These are phyloP conservation scores for Beta macrorhiza DNA, from an alignment of 179 eudicot species.

Conservation along the genomic window DNA sequence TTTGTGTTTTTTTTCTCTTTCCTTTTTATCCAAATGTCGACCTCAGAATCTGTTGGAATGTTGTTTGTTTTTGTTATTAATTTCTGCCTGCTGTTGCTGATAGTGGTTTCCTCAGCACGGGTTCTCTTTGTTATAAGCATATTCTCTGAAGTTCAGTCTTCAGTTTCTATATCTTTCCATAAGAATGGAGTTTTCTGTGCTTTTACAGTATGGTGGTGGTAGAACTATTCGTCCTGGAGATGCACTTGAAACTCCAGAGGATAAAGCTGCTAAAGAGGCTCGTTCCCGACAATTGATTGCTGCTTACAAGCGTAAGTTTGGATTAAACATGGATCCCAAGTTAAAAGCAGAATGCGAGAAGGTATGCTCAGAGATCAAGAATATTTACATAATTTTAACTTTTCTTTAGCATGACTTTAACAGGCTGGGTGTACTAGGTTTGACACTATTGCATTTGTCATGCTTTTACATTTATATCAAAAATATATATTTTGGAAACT, in stretches of 20 bases:
- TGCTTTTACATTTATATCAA: background rate
- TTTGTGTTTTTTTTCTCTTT: background rate
- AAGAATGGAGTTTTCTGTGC: background rate
- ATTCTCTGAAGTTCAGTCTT: background rate
- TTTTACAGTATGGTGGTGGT: slow-evolving; percentile 83
- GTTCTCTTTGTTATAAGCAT: slow-evolving; percentile 6
- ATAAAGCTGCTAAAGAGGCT: slow-evolving; percentile 70
- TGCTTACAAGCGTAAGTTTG: slow-evolving; percentile 57
- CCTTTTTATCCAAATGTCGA: background rate
- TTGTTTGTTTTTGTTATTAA: background rate
- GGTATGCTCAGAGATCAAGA: slow-evolving; percentile 41
- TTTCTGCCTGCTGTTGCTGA: background rate
- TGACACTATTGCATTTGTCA: background rate
- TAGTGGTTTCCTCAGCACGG: background rate
- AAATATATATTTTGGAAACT: background rate
- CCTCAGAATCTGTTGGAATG: background rate
- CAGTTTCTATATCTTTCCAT: slow-evolving; percentile 6
- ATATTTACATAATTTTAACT: background rate
- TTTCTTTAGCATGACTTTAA: no score
- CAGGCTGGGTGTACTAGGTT: background rate
- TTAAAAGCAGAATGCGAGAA: slow-evolving; percentile 68
- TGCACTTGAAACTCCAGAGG: slow-evolving; percentile 67
- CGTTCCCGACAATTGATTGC: slow-evolving; percentile 68
- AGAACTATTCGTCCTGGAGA: slow-evolving; percentile 82
- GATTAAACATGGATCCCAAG: slow-evolving; percentile 66